Conservation (phyloP, 768 basidiomycete genomes). For the Auriscalpium microsporum region DNA sequence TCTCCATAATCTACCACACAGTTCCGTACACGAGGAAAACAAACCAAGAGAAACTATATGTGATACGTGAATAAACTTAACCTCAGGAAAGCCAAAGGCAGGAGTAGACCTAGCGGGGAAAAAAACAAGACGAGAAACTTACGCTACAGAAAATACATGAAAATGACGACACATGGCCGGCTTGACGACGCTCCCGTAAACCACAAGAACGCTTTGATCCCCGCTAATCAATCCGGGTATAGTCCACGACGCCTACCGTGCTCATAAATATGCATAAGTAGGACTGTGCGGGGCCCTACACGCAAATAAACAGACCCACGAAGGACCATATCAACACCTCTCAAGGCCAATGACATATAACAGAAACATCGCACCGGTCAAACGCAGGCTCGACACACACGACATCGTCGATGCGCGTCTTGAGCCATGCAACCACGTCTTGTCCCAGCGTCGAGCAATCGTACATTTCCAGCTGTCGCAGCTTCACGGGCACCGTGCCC, state of each 20-base stretch:
- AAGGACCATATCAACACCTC: conserved; percentile 5
- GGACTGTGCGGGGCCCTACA: conserved; percentile 16
- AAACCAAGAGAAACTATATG: too few relatives aligned
- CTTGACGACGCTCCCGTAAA: too few relatives aligned
- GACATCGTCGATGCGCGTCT: conserved; percentile 51
- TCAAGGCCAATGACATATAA: conserved; percentile 15
- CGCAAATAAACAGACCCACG: conserved; percentile 8
- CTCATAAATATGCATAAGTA: conserved; percentile 18
- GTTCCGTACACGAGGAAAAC: neutral
- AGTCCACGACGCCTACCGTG: neutral
- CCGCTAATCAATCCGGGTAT: too few relatives aligned
- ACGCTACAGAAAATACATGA: too few relatives aligned
- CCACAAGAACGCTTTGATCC: too few relatives aligned
- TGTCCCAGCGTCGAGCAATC: conserved; percentile 59
- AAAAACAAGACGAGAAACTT: too few relatives aligned
- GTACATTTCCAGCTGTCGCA: conserved; percentile 53
- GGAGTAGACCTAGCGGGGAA: too few relatives aligned
- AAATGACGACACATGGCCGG: too few relatives aligned
- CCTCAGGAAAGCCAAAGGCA: too few relatives aligned
- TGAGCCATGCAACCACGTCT: conserved; percentile 66
- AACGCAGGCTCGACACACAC: conserved; percentile 51
- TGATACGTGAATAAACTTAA: too few relatives aligned
- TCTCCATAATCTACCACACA: too few relatives aligned
- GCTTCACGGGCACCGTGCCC: conserved; percentile 42
- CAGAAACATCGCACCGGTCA: conserved; percentile 29